These are phyloP conservation scores for Asterochloris sp. DNA, from an alignment of 139 green algal genomes.

Conservation along the genomic window DNA sequence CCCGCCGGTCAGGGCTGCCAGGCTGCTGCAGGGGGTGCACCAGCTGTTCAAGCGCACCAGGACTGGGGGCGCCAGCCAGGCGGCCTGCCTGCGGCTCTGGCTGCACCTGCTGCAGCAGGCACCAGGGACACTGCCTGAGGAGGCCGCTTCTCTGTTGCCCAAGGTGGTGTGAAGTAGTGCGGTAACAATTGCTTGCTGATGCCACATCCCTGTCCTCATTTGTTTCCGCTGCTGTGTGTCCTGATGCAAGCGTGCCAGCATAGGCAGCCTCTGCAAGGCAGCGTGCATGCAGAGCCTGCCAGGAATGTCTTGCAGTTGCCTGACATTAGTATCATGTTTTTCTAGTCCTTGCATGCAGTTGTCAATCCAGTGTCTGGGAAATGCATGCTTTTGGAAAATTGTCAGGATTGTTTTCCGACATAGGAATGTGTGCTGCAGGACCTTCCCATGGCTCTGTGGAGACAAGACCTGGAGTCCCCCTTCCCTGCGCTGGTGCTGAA, in stretches of 20 bases:
- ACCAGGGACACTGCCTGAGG: too few species aligned
- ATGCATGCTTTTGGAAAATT: too few species aligned
- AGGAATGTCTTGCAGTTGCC: too few species aligned
- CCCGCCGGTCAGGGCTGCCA: background rate
- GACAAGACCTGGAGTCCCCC: too few species aligned
- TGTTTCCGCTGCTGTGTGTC: background rate
- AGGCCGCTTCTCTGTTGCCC: background rate
- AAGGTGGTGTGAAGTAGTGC: background rate
- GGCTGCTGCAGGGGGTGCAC: background rate
- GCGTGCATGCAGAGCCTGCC: too few species aligned
- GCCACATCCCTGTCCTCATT: background rate
- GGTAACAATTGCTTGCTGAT: background rate
- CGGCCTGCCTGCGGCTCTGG: background rate
- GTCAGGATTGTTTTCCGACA: too few species aligned
- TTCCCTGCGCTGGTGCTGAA: too few species aligned
- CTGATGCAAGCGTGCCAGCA: background rate
- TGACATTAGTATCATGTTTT: too few species aligned
- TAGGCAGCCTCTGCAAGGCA: background rate
- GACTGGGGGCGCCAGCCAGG: background rate
- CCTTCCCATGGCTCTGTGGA: too few species aligned
- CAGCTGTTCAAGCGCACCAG: background rate
- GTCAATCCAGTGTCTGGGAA: too few species aligned
- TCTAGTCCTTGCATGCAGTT: too few species aligned
- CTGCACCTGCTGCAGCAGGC: constrained; percentile 4
- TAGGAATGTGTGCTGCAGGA: too few species aligned